These are phyloP conservation scores for Choiromyces venosus DNA, from an alignment of 495 filamentous ascomycete genomes.

Conservation along the genomic window DNA sequence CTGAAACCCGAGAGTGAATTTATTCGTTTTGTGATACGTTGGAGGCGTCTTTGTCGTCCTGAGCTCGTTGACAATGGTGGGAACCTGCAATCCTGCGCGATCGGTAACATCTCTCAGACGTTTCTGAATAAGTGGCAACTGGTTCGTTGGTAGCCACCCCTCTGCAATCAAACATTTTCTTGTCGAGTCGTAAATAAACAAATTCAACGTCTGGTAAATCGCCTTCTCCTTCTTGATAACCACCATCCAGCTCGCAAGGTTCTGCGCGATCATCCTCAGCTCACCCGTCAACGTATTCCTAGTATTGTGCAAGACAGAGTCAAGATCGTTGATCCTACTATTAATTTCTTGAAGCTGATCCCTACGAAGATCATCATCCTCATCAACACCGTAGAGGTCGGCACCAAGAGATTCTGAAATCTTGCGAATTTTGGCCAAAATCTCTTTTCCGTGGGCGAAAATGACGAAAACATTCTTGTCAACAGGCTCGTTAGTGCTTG, in stretches of 20 bases:
- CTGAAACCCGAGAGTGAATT: constrained; percentile 96
- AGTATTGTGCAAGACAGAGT: constrained; percentile 89
- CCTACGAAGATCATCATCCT: constrained; percentile 85
- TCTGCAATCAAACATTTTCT: constrained; percentile 95
- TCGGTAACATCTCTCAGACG: constrained; percentile 96
- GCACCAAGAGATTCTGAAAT: constrained; percentile 96
- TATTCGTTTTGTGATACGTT: constrained; percentile 93
- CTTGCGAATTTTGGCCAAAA: constrained; percentile 96
- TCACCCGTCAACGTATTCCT: constrained; percentile 91
- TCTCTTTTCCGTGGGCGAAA: constrained; percentile 96
- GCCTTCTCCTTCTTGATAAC: constrained; percentile 97
- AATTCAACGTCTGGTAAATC: constrained; percentile 93
- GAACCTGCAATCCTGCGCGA: constrained; percentile 84
- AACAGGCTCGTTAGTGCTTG: constrained; percentile 78
- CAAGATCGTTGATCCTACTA: constrained; percentile 78
- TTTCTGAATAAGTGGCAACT: constrained; percentile 84
- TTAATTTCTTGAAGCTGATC: constrained; percentile 98
- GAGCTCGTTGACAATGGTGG: constrained; percentile 96
- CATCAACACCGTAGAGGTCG: constrained; percentile 91
- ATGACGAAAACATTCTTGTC: constrained; percentile 99
- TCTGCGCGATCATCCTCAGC: constrained; percentile 83
- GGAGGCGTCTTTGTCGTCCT: constrained; percentile 92
- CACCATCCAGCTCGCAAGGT: constrained; percentile 90
- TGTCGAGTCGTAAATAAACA: constrained; percentile 91
- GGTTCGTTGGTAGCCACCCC: constrained; percentile 92